Percentiles rank a stretch among this genome's conserved stretches.
These are phyloP conservation scores for Apiotrichum gracile DNA, from an alignment of 1,284 basidiomycete genomes.

Conservation along the genomic window DNA sequence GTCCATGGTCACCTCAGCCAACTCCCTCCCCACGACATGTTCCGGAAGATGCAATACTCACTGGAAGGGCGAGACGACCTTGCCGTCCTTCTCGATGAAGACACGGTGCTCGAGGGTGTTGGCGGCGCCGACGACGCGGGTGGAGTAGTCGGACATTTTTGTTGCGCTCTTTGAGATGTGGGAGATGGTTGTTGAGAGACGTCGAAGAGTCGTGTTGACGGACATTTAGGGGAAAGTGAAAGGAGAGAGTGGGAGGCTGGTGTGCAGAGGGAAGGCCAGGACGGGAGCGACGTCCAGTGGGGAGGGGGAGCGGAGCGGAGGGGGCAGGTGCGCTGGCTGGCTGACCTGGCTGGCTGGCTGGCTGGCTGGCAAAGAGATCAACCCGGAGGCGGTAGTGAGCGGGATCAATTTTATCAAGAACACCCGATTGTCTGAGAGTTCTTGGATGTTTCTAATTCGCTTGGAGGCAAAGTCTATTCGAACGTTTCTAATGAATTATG, in stretches of 20 bases:
- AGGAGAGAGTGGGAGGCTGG: background rate
- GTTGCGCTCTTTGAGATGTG: constrained; percentile 11
- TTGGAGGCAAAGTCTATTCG: too few relatives aligned
- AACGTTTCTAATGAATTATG: too few relatives aligned
- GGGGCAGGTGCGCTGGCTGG: too few relatives aligned
- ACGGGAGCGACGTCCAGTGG: background rate
- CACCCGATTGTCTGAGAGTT: too few relatives aligned
- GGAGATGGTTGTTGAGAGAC: constrained; percentile 19
- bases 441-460: too few relatives aligned
- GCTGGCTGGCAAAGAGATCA: too few relatives aligned
- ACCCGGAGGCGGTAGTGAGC: too few relatives aligned
- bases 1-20: too few relatives aligned
- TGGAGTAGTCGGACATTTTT: constrained; percentile 20
- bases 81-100: constrained; percentile 81
- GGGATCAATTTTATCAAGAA: too few relatives aligned
- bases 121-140: constrained; percentile 18
- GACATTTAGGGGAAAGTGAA: background rate
- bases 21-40: background rate
- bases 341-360: too few relatives aligned
- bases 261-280: background rate
- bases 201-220: constrained; percentile 2
- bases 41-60: constrained; percentile 21
- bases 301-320: background rate
- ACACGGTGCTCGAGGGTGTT: constrained; percentile 75
- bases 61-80: constrained; percentile 85